These are phyloP conservation scores for Backusella psychrophila DNA, from an alignment of 192 early-diverging fungal species.

Conservation along the genomic window DNA sequence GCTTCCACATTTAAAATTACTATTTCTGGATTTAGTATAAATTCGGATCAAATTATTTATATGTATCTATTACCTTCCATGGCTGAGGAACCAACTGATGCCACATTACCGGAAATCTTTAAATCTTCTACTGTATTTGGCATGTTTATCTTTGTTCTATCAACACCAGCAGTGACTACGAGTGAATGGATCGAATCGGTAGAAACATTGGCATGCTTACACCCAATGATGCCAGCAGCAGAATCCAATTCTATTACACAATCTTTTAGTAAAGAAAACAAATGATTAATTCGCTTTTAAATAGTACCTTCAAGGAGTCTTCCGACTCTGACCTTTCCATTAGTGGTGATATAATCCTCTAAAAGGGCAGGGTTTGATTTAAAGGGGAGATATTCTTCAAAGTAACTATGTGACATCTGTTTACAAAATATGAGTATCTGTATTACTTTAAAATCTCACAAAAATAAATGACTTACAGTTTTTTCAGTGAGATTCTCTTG, in stretches of 20 bases:
- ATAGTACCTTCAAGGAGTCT: slow-evolving; percentile 75
- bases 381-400: slow-evolving; percentile 78
- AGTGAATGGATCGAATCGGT: slow-evolving; percentile 46
- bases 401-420: slow-evolving; percentile 69
- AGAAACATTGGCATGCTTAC: slow-evolving; percentile 63
- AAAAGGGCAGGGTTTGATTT: slow-evolving; percentile 65
- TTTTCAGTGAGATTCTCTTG: slow-evolving; percentile 2
- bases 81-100: slow-evolving; percentile 81
- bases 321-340: slow-evolving; percentile 74
- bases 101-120: slow-evolving; percentile 79
- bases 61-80: slow-evolving; percentile 65
- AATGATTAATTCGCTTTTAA: not conserved
- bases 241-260: slow-evolving; percentile 62
- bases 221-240: slow-evolving; percentile 76
- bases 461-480: slow-evolving; percentile 2
- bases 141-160: slow-evolving; percentile 78
- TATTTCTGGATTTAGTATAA: slow-evolving; percentile 12
- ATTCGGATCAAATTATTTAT: not conserved
- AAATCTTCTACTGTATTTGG: slow-evolving; percentile 68
- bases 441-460: not conserved
- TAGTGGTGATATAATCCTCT: slow-evolving; percentile 79
- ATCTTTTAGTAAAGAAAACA: not conserved
- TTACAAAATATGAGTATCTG: slow-evolving; percentile 32
- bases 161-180: slow-evolving; percentile 87
- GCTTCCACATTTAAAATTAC: slow-evolving; percentile 68